Evolutionary conservation across 768 basidiomycete genomes (phyloP), one percentile per base, ranked within the genome.

Genomic region (Lentinula boryana): DNA sequence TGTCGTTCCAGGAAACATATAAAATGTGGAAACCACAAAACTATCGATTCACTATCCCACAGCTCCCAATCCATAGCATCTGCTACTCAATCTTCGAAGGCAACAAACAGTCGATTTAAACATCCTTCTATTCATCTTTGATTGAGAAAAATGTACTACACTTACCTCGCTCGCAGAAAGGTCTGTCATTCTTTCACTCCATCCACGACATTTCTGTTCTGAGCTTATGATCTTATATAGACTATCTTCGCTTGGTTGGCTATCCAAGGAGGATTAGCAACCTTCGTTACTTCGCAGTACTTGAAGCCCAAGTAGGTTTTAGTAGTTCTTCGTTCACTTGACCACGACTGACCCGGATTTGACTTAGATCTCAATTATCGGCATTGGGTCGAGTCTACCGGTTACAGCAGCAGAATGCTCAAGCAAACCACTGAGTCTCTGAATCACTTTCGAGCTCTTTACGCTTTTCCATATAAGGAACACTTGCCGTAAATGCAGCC

Each of bases 161-260:
- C 54, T 9, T 55, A 40, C 54, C 54, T 55, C 10, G 54, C 54
- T 55, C 54, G 54, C 23, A 38, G 54, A 41, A 41, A 36, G n/a
- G 54, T 55, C n/a, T 13, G 54, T 53, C 32, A 12, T 7, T 23
- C 49, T 50, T 23, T 16, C 27, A 13, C 49, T 15, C 23, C 33
- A 53, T 36, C n/a, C 32, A n/a, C 33, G 16, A 16, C 12, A 13
- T 27, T 27, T 51, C 23, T 23, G 9, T 12, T 13, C 33, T 32
- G 6, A 8, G 3, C 9, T 32, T 9, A 31, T 41, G 6, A 5
- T 5, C 13, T 38, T 18, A 9, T 18, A 8, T 16, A 55, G 54
- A 38, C 54, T 6, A 13, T 55, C 54, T 55, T 55, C 38, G 54
- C 38, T 15, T 55, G 54, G 54, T 8, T 41, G 38, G 21, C 33